Evolutionary conservation across 306 rosid genomes (phyloP), one percentile per base, ranked within the genome.

Genomic region (Vigna hirtella): DNA sequence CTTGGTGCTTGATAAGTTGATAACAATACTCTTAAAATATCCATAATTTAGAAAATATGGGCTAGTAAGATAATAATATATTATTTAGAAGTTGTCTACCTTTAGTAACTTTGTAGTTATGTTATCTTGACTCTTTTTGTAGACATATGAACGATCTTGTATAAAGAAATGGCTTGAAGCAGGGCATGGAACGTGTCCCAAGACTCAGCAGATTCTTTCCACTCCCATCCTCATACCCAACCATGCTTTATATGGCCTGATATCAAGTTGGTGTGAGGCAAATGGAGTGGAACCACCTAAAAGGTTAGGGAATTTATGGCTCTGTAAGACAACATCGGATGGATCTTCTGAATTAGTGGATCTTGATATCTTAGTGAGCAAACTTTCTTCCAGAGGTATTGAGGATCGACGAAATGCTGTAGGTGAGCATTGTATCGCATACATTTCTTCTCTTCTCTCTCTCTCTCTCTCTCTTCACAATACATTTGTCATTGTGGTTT

Each of bases 121-220:
- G 34, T 57, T 70, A 11, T 52, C 32, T 75, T 66, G 66, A 70
- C 78, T 73, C 65, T 45, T 59, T 76, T 42, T 79, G 88, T 76
- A 94, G 98, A 94, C 98, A 36, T 94, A 94, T 76, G 98, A 94
- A 58, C 94, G 96, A 52, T 83, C 89, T 75, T 90, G 93, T 85
- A 94, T 94, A 26, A 89, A 86, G 81, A 94, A 90, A 84, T 94
- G 98, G 98, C 83, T 94, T 61, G 90, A 85, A 79, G 89, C 93
- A 32, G 97, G 98, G 76, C 97, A 91, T 69, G 85, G 74, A 50
- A 94, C 96, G 7, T 94, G 98, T 81, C 97, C 98, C 8, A 94
- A 85, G 86, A 94, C 98, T 49, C 96, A 71, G 51, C 94, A 90
- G 83, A 68, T 78, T 72, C 93, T 94, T 73, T 86, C 88, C 17